phyloP scores from a whole-genome alignment of 1,284 basidiomycete genomes.

The Trichosporon faecale region DNA sequence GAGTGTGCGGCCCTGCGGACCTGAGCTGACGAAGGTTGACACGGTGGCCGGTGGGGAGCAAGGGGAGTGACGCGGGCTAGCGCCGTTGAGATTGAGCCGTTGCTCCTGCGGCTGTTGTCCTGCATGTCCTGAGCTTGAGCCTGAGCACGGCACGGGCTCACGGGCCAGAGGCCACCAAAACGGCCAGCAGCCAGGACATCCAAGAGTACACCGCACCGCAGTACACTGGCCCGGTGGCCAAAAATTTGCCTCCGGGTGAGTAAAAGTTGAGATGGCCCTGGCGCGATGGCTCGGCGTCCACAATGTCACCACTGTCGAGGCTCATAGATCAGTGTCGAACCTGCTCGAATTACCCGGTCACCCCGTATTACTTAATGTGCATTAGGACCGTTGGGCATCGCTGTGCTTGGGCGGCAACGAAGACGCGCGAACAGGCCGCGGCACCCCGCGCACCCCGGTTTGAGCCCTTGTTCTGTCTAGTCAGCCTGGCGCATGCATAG shows the following conservation, averaged over 20 bases:
- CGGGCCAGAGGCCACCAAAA: conserved; percentile 1
- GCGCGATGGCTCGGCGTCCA: background rate
- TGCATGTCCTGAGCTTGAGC: background rate
- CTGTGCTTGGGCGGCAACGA: background rate
- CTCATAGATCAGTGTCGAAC: conserved; percentile 9
- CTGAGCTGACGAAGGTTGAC: no score
- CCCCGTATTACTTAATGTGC: background rate
- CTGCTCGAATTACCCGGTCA: conserved; percentile 9
- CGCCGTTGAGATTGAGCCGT: background rate
- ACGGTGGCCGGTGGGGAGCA: background rate
- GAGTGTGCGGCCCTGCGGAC: background rate
- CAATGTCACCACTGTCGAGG: background rate
- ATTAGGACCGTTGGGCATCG: background rate
- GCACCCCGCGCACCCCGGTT: background rate
- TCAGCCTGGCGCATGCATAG: background rate
- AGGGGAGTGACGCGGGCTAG: background rate
- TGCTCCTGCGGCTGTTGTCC: background rate
- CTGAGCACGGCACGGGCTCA: background rate
- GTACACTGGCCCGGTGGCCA: background rate
- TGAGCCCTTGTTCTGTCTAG: background rate
- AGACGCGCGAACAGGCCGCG: background rate
- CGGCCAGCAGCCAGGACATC: background rate
- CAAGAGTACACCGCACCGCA: background rate
- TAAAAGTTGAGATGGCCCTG: background rate
- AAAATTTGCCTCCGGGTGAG: background rate